A percentile compares a stretch with the other conserved stretches of the same genome.
phyloP scores from a whole-genome alignment of 1,139 yeast species.

The Blastobotrys serpentis region DNA sequence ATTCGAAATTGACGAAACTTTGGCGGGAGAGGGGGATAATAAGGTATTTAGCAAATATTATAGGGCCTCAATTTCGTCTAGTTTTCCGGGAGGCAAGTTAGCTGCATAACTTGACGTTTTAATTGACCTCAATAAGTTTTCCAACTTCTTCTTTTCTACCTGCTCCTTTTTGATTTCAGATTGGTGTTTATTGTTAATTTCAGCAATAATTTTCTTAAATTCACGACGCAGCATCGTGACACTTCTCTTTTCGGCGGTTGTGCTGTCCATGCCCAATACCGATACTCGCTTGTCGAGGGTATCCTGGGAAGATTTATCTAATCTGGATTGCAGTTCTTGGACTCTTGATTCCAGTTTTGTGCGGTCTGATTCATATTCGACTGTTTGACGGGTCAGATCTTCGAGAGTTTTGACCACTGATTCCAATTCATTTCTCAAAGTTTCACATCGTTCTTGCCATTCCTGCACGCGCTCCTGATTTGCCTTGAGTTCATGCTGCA shows the following conservation, averaged over 20 bases:
- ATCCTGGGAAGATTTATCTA: slow-evolving; percentile 24
- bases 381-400: slow-evolving; percentile 40
- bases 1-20: not conserved
- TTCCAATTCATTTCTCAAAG: slow-evolving; percentile 36
- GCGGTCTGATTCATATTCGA: slow-evolving; percentile 39
- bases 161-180: slow-evolving; percentile 58
- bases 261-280: slow-evolving; percentile 19
- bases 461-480: slow-evolving; percentile 32
- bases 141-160: slow-evolving; percentile 52
- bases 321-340: slow-evolving; percentile 30
- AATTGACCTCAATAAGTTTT: slow-evolving; percentile 38
- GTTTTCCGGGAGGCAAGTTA: slow-evolving; percentile 24
- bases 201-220: slow-evolving; percentile 64
- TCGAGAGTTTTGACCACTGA: slow-evolving; percentile 37
- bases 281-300: slow-evolving; percentile 30
- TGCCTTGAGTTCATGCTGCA: slow-evolving; percentile 30
- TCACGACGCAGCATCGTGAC: slow-evolving; percentile 57
- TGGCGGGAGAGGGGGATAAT: no score
- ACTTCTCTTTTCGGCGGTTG: slow-evolving; percentile 25
- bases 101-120: slow-evolving; percentile 29
- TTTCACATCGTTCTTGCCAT: slow-evolving; percentile 36
- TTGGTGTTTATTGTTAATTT: slow-evolving; percentile 62
- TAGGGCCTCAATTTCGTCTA: slow-evolving; percentile 20
- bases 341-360: slow-evolving; percentile 32
- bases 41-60: not conserved